Conservation (phyloP, 176 grass and related monocot genomes). For the Rhipidocladum racemiflorum region DNA sequence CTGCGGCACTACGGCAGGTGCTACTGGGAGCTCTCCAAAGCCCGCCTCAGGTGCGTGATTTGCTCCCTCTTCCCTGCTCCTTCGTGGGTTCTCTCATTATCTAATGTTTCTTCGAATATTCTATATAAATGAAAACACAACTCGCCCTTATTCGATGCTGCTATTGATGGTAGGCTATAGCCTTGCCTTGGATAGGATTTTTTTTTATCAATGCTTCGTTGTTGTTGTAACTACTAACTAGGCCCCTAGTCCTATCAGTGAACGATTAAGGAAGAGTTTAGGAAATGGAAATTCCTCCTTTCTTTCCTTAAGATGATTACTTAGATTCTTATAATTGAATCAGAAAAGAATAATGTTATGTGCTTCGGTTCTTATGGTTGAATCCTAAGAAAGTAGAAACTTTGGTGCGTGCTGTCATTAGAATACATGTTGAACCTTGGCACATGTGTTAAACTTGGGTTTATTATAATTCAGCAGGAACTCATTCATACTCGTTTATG, state of each 20-base stretch:
- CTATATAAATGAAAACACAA: no score
- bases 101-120: not conserved
- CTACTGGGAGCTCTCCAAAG: constrained; percentile 95
- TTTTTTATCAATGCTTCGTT: not conserved
- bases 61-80: not conserved
- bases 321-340: not conserved
- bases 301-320: not conserved
- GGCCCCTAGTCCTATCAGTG: no score
- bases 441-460: not conserved
- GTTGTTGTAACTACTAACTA: not conserved
- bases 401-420: not conserved
- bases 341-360: not conserved
- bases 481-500: not conserved
- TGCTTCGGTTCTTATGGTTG: not conserved
- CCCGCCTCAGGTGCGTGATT: constrained; percentile 69
- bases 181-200: not conserved
- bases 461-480: not conserved
- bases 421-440: not conserved
- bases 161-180: not conserved
- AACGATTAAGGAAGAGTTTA: not conserved
- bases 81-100: constrained; percentile 23
- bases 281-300: not conserved
- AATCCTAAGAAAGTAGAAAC: not conserved
- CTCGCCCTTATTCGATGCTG: not conserved
- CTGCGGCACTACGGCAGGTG: constrained; percentile 64